A percentile compares a stretch with the other conserved stretches of the same genome.
Conservation (phyloP, 208 protist genomes). For the Porcisia hertigi region DNA sequence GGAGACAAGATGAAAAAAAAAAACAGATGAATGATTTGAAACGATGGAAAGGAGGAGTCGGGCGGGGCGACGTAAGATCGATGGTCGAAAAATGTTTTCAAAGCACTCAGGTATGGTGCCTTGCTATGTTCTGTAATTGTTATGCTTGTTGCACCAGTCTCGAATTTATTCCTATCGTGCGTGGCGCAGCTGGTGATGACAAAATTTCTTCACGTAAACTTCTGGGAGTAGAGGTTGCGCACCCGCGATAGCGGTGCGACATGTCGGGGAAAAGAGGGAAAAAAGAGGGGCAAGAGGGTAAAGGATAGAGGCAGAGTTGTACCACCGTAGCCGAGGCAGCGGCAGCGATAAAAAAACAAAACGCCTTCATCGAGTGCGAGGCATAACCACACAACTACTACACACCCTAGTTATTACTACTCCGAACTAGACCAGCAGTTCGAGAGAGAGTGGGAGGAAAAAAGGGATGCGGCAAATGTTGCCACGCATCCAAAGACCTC, state of each 20-base stretch:
- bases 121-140: background rate
- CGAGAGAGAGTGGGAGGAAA: background rate
- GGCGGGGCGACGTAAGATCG: background rate
- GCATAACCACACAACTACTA: too few relatives aligned
- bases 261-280: background rate
- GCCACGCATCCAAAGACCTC: background rate
- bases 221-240: background rate
- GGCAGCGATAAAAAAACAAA: background rate
- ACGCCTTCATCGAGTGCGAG: background rate
- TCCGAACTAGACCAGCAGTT: background rate
- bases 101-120: background rate
- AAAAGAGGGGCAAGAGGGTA: background rate
- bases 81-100: too few relatives aligned
- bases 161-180: background rate
- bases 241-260: background rate
- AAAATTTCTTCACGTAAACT: background rate
- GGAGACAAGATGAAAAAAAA: background rate
- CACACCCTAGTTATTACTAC: background rate
- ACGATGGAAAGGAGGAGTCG: too few relatives aligned
- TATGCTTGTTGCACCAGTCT: background rate
- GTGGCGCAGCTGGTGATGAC: background rate
- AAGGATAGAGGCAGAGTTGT: background rate
- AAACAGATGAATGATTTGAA: background rate
- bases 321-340: too few relatives aligned
- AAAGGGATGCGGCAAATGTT: background rate